Percentiles rank a stretch among this genome's conserved stretches.
Conservation (phyloP, 2,329 filamentous ascomycete species). For the Coniochaeta sp. region DNA sequence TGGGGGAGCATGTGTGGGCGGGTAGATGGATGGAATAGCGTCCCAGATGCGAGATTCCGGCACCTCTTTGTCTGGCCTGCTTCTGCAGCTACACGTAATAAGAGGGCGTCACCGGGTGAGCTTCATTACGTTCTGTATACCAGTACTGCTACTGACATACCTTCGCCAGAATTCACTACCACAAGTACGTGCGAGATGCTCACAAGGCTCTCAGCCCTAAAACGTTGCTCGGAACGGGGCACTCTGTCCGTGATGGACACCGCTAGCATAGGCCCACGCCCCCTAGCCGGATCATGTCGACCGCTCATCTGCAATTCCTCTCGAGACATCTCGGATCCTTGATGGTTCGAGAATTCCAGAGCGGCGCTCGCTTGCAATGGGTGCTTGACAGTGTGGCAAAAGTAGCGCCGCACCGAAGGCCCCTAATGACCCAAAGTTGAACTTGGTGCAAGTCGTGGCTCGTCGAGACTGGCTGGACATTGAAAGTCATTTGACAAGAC, state of each 20-base stretch:
- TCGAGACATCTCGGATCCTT: too few relatives aligned
- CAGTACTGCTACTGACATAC: background rate
- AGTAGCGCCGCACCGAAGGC: background rate
- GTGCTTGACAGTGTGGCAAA: conserved; percentile 8
- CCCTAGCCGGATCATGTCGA: too few relatives aligned
- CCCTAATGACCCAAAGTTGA: background rate
- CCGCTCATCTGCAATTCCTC: too few relatives aligned
- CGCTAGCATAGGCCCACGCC: too few relatives aligned
- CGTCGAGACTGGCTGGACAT: conserved; percentile 11
- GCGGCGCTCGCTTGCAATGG: background rate
- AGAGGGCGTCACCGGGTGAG: too few relatives aligned
- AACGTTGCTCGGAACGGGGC: too few relatives aligned
- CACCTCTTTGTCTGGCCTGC: background rate
- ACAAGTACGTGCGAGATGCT: too few relatives aligned
- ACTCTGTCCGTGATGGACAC: too few relatives aligned
- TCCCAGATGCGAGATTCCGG: background rate
- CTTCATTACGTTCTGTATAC: background rate
- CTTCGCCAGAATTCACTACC: too few relatives aligned
- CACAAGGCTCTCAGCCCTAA: too few relatives aligned
- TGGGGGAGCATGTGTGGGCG: background rate
- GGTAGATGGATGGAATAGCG: background rate
- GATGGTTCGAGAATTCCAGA: background rate
- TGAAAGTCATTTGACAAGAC: conserved; percentile 9
- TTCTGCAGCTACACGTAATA: background rate
- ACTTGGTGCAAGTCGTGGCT: conserved; percentile 12